phyloP scores from a whole-genome alignment of 495 filamentous ascomycete species.

The Podospora tetraspora region DNA sequence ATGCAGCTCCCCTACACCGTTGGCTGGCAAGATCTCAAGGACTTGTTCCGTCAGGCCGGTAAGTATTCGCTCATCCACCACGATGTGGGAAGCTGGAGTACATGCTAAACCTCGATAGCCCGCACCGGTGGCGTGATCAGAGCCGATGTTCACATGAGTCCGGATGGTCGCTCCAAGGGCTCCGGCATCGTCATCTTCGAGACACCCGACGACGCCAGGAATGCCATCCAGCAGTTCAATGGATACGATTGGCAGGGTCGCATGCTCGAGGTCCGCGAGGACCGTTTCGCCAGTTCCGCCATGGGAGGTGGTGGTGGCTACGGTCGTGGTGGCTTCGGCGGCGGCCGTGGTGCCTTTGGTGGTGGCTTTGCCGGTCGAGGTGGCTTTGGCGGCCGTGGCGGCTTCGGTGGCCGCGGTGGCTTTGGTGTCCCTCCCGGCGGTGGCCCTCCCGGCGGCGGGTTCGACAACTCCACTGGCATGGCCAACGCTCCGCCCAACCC shows the following conservation, averaged over 20 bases:
- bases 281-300: conserved; percentile 76
- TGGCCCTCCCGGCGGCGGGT: conserved; percentile 38
- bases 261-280: conserved; percentile 88
- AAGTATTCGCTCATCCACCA: conserved; percentile 38
- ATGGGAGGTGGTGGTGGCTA: conserved; percentile 51
- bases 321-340: conserved; percentile 53
- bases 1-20: conserved; percentile 89
- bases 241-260: conserved; percentile 98
- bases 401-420: conserved; percentile 47
- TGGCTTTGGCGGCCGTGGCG: conserved; percentile 39
- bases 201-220: conserved; percentile 86
- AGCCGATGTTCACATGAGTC: conserved; percentile 90
- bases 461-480: conserved; percentile 30
- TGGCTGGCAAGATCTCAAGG: conserved; percentile 99
- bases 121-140: conserved; percentile 80
- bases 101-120: conserved; percentile 28
- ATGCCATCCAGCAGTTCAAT: conserved; percentile 94
- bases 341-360: conserved; percentile 40
- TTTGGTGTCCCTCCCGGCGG: conserved; percentile 29
- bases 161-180: conserved; percentile 89
- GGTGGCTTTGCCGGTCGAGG: conserved; percentile 41
- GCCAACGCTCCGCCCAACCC: conserved; percentile 68
- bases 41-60: conserved; percentile 98
- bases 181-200: conserved; percentile 97
- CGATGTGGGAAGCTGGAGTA: neutral